Conservation (phyloP, 345 rosid genomes). For the Punica granatum region DNA sequence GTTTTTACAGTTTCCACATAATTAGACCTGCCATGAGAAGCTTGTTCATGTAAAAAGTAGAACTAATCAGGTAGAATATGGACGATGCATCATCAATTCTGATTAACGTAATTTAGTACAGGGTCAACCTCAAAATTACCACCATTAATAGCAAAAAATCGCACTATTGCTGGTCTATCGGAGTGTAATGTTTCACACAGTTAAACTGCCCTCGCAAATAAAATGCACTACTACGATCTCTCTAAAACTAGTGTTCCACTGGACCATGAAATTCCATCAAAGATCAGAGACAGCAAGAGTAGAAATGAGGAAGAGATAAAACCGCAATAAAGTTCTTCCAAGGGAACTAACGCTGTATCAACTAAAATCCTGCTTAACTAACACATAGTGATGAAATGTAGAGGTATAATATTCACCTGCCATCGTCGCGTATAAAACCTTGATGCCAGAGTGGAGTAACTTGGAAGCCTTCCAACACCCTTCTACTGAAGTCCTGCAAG, state of each 20-base stretch:
- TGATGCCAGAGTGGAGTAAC: slow-evolving; percentile 92
- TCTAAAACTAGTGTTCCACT: not conserved
- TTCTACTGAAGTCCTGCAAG: slow-evolving; percentile 59
- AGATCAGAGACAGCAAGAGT: not conserved
- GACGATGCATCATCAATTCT: not conserved
- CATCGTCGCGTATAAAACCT: slow-evolving; percentile 80
- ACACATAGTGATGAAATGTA: not conserved
- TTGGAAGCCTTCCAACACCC: slow-evolving; percentile 86
- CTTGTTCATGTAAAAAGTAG: slow-evolving; percentile 6
- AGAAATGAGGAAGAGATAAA: not conserved
- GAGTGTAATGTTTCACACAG: not conserved
- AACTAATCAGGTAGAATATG: not conserved
- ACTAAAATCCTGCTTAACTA: not conserved
- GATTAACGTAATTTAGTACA: not conserved
- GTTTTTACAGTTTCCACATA: slow-evolving; percentile 59
- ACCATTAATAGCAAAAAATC: not conserved
- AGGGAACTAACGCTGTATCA: not conserved
- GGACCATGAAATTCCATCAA: not conserved
- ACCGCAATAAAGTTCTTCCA: not conserved
- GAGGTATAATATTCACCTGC: slow-evolving; percentile 29
- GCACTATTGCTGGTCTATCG: too few relatives aligned
- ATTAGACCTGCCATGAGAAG: slow-evolving; percentile 49
- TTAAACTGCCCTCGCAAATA: not conserved
- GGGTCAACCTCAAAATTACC: not conserved
- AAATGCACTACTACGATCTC: not conserved